These are phyloP conservation scores for Neobulgaria alba DNA, from an alignment of 2,329 filamentous ascomycete genomes.

Conservation along the genomic window DNA sequence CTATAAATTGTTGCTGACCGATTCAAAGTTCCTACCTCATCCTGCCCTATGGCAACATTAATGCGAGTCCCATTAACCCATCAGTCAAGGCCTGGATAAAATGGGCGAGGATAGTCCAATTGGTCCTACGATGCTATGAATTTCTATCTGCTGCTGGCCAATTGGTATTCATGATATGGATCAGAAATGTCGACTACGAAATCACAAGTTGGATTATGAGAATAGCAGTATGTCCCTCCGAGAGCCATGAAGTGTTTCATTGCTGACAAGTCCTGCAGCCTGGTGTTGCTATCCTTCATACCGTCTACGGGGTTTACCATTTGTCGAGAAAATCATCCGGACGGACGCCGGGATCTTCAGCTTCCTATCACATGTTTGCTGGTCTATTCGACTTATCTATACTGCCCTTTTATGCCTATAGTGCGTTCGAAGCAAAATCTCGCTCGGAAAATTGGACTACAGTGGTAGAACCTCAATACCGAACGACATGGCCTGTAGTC, in stretches of 20 bases:
- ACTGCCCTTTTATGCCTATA: constrained; percentile 48
- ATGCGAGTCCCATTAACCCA: constrained; percentile 58
- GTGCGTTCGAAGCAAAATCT: constrained; percentile 37
- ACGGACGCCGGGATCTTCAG: constrained; percentile 69
- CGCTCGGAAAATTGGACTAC: constrained; percentile 51
- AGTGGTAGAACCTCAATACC: constrained; percentile 48
- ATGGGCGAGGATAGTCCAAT: constrained; percentile 58
- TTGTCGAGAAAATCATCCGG: constrained; percentile 60
- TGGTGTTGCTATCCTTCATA: constrained; percentile 63
- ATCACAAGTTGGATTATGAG: constrained; percentile 67
- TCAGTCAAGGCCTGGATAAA: constrained; percentile 65
- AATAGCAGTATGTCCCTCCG: constrained; percentile 52
- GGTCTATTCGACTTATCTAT: constrained; percentile 57
- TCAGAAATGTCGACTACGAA: constrained; percentile 52
- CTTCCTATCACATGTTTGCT: constrained; percentile 84
- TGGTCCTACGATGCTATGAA: constrained; percentile 58
- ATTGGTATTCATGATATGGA: constrained; percentile 67
- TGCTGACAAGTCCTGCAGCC: constrained; percentile 44
- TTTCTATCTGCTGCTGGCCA: constrained; percentile 62
- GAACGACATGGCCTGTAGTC: constrained; percentile 50
- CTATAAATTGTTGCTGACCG: constrained; percentile 8
- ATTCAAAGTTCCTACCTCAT: constrained; percentile 45
- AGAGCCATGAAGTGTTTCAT: background rate
- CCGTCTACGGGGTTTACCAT: constrained; percentile 73
- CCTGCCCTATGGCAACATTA: constrained; percentile 51